Base-by-base conservation (phyloP, 169 alveolate genomes). In the Neospora caninum region DNA sequence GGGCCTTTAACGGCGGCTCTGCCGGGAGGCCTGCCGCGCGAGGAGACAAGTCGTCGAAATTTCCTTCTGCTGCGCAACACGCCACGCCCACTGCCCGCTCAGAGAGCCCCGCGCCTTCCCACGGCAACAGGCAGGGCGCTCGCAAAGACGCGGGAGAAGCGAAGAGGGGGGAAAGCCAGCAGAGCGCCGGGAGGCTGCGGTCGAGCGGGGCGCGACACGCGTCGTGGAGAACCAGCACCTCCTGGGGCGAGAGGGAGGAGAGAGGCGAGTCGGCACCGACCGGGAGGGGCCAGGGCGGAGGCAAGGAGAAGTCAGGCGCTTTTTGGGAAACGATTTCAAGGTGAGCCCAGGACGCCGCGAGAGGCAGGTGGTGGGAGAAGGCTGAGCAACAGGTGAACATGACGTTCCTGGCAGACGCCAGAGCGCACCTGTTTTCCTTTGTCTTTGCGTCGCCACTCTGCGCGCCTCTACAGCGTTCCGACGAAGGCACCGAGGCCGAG, bases 11-110 rank as follows among this genome's bases (percentile, higher is more conserved):
- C 16, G 31, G 31, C 25, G 73, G 34, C 73, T 16, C 73, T 9
- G 73, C 34, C 73, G n/a, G 73, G 20, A 9, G 73, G 73, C 20
- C 73, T 22, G 73, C 31, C 73, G 34, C 73, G 67, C 64, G 89
- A 82, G 67, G 67, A 16, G 38, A 20, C 42, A 41, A 22, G 7
- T 9, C 20, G 41, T 18, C 64, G 67, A 82, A 82, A 36, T 41
- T 82, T 29, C 25, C 89, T 41, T 82, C 89, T 0, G 89, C 89
- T n/a, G 89, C 89, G 34, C 89, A 38, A 49, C 89, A 82, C 31
- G 89, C 89, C 13, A 82, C 39, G n/a, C 25, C 89, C 13, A 42
- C 69, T 4, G 89, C 53, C 67, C 89, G 25, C 39, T 0, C 20
- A 7, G 89, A 42, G 69, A 82, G n/a, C 36, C 89, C 89, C 29